Conservation (phyloP, 805 yeast species). For the Huiozyma sinensis region DNA sequence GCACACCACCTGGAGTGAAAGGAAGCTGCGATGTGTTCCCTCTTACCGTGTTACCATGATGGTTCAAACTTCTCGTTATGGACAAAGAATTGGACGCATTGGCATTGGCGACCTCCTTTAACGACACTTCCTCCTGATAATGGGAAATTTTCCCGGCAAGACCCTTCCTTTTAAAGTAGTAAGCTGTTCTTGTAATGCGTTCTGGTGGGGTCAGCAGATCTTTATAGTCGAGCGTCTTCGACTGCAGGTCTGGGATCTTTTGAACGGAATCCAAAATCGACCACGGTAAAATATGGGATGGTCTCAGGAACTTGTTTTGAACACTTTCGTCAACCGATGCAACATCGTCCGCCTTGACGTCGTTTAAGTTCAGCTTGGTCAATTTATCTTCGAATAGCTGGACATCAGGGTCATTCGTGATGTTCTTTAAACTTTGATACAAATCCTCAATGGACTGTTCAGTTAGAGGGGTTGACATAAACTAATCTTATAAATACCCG, state of each 20-base stretch:
- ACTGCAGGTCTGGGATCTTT: slow-evolving; percentile 34
- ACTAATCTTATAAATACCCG: not conserved
- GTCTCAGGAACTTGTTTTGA: slow-evolving; percentile 42
- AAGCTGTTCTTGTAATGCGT: slow-evolving; percentile 49
- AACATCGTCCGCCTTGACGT: not conserved
- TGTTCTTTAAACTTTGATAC: slow-evolving; percentile 13
- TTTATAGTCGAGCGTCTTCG: slow-evolving; percentile 24
- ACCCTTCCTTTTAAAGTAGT: slow-evolving; percentile 64
- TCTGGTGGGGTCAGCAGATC: slow-evolving; percentile 49
- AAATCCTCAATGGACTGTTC: slow-evolving; percentile 13
- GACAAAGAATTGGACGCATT: slow-evolving; percentile 65
- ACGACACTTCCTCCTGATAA: slow-evolving; percentile 52
- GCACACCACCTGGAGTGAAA: slow-evolving; percentile 86
- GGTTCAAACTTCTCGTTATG: slow-evolving; percentile 53
- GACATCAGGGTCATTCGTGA: slow-evolving; percentile 13
- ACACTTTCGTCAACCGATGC: not conserved
- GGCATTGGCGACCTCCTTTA: slow-evolving; percentile 34
- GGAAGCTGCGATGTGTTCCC: slow-evolving; percentile 76
- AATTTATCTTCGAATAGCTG: slow-evolving; percentile 41
- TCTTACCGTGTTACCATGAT: slow-evolving; percentile 47
- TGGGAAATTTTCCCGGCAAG: slow-evolving; percentile 57
- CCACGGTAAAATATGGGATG: slow-evolving; percentile 55
- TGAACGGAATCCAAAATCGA: slow-evolving; percentile 63
- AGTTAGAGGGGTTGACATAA: slow-evolving; percentile 1
- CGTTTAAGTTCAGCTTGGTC: not conserved